Evolutionary conservation across 108 stramenopile species (phyloP).

Genomic region (Cyclostephanos tholiformis): DNA sequence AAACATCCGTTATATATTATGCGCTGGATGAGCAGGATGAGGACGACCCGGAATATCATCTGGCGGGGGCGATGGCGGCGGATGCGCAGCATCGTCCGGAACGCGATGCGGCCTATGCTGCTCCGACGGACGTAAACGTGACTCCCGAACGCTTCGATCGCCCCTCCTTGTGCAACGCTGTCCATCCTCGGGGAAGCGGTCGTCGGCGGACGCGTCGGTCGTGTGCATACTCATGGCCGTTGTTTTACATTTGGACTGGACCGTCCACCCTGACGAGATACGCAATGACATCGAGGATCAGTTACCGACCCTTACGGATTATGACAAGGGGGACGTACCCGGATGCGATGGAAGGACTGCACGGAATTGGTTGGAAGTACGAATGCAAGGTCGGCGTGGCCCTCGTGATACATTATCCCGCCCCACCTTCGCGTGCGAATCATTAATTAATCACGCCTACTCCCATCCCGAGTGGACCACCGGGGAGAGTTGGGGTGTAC

Average conservation of each 20-base stretch:
- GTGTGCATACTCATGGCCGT: conserved; percentile 90
- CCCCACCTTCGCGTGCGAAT: conserved; percentile 61
- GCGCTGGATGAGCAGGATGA: neutral
- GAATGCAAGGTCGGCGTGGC: conserved; percentile 50
- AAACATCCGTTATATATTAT: neutral
- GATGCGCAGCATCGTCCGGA: neutral
- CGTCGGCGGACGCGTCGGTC: conserved; percentile 79
- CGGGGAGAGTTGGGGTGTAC: conserved; percentile 49
- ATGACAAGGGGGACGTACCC: conserved; percentile 51
- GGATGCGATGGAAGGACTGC: conserved; percentile 55
- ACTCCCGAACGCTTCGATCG: conserved; percentile 45
- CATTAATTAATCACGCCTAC: conserved; percentile 56
- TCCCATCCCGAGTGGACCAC: conserved; percentile 62
- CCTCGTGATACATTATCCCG: conserved; percentile 51
- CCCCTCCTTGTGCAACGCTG: conserved; percentile 65
- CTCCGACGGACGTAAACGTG: conserved; percentile 23
- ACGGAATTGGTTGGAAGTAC: conserved; percentile 51
- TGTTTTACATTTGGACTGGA: conserved; percentile 79
- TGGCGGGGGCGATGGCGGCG: neutral
- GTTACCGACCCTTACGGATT: conserved; percentile 55
- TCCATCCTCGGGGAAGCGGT: conserved; percentile 84
- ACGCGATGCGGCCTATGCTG: conserved; percentile 18
- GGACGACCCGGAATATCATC: neutral
- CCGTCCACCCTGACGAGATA: conserved; percentile 66
- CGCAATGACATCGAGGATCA: conserved; percentile 59